Evolutionary conservation across 1,284 basidiomycete species (phyloP).

Genomic region (Termitomyces sp.): DNA sequence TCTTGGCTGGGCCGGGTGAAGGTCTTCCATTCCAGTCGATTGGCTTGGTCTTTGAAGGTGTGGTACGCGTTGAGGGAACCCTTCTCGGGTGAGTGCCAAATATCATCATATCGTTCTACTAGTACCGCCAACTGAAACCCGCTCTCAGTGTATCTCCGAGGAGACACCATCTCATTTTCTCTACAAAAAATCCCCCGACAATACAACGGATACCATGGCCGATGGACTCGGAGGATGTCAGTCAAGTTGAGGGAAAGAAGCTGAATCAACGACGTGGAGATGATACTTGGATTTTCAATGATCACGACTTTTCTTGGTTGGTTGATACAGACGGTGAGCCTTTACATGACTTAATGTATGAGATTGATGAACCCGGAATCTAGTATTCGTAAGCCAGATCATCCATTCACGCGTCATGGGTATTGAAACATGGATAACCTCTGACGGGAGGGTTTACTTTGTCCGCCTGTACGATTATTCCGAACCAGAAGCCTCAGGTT

Average conservation of each 20-base stretch:
- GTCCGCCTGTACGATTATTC: constrained; percentile 51
- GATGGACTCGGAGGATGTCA: constrained; percentile 36
- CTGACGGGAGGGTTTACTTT: constrained; percentile 75
- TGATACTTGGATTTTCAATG: constrained; percentile 70
- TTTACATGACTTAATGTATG: not conserved
- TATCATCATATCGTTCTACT: not conserved
- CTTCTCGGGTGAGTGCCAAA: constrained; percentile 52
- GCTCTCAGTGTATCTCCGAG: constrained; percentile 63
- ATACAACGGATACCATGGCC: constrained; percentile 82
- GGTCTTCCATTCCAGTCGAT: constrained; percentile 61
- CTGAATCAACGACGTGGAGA: constrained; percentile 36
- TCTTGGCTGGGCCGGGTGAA: constrained; percentile 77
- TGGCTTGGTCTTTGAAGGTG: constrained; percentile 73
- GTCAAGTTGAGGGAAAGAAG: constrained; percentile 31
- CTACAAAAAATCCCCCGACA: constrained; percentile 64
- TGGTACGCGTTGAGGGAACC: constrained; percentile 72
- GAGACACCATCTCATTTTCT: constrained; percentile 62
- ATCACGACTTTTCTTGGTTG: constrained; percentile 70
- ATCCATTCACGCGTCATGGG: constrained; percentile 50
- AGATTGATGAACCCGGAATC: not conserved
- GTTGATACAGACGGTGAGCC: constrained; percentile 60
- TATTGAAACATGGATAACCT: constrained; percentile 77
- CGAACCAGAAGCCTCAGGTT: constrained; percentile 10
- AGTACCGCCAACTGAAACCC: not conserved
- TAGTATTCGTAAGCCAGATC: constrained; percentile 61